Base-by-base conservation (phyloP, 208 protist species). In the Leishmania lainsoni region DNA sequence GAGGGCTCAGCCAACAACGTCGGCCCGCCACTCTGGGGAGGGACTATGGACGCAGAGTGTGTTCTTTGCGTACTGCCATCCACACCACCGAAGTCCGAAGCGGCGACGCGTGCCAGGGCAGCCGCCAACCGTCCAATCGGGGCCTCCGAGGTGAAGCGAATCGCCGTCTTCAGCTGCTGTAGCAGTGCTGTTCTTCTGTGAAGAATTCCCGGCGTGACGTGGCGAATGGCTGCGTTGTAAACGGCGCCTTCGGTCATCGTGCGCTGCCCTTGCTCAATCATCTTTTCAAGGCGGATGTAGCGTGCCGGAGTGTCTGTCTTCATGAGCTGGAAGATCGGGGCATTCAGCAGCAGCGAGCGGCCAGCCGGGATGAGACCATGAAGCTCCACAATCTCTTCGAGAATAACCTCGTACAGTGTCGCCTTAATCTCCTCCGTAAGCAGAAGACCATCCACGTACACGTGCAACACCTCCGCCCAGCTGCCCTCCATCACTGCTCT, bases 371-470 rank as follows among this genome's bases (percentile, higher is more conserved):
- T 74, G 70, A 96, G 85, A 2, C 90, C 86, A 58, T 93, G 89
- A 35, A 96, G 72, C 29, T 88, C 81, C 26, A 97, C 85, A 77
- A 95, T 82, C 79, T 97, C 94, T 66, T 95, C 89, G 63, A 97
- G 86, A 51, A 97, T 93, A 20, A 88, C 83, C 76, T 95, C 92
- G 75, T 97, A 97, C 9, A 97, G 63, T 5, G 77, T 81, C 58
- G 89, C 86, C 65, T 91, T 86, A 20, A 96, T 81, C 66, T 95
- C 92, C 70, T 91, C 81, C 1, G 94, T 91, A 5, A 97, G 86
- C 1, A 96, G 83, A 0, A 95, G 81, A 4, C 81, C 82, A 63
- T 93, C 86, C 0, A 95, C 84, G 81, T 96, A 97, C 8, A 81
- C 86, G 52, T 78, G 71, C 54, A 97, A 87, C 52, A 97, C 90